Base-by-base conservation (phyloP, 495 filamentous ascomycete genomes). In the Pyronema omphalodes region DNA sequence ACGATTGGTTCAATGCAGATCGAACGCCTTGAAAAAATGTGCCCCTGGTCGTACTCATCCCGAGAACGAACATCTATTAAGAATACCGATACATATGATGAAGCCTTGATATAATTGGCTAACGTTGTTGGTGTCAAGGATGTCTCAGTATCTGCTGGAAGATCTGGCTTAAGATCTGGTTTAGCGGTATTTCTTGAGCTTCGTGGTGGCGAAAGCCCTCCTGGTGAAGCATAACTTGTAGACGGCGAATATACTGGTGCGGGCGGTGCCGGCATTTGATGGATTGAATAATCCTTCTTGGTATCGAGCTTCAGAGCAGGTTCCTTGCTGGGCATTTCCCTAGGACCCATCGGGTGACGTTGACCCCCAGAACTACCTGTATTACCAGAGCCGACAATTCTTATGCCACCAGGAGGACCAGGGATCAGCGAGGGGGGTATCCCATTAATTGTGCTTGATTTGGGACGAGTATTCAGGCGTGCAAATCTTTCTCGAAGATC, bases 1-100 rank as follows among this genome's bases (percentile, higher is more conserved):
- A 76, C 76, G 39, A 88, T 77, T n/a, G 89, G 86, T 60, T 99
- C 91, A 49, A 96, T 74, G 67, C 89, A 96, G 43, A 96, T 83
- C 35, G 88, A 82, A 7, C 76, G 82, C 50, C 77, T 76, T 7
- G 80, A 78, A 70, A 78, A 80, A 41, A 99, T 86, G 60, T 99
- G 93, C 1, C 91, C 91, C 37, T 76, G 70, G 58, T 95, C 87
- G 63, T 83, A 99, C 35, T 84, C 75, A 40, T 84, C 80, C 36
- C 91, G 83, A 56, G 73, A 70, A 19, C 93, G 79, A 46, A 95
- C 79, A 70, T 96, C 91, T 58, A 99, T 83, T 14, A 96, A 56
- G 1, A 99, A 68, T 3, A 94, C 37, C 73, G 76, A 52, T 76
- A 74, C 51, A 71, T 71, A 37, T 68, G 73, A 55, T 55, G 56